Conservation (phyloP, 345 rosid genomes). For the Moricandia moricandioides region DNA sequence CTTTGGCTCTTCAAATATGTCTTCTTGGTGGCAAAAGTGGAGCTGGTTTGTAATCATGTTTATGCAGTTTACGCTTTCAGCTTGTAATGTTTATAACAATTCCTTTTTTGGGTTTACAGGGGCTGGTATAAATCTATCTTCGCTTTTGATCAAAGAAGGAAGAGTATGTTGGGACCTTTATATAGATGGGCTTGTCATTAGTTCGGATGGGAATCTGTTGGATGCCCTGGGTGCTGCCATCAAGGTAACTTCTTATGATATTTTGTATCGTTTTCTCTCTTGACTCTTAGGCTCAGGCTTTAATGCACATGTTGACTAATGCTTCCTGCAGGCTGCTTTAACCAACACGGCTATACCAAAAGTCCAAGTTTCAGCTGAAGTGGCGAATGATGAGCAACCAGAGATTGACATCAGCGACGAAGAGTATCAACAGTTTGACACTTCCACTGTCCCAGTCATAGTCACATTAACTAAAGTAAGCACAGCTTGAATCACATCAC, state of each 20-base stretch:
- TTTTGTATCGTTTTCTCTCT: background rate
- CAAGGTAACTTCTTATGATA: slow-evolving; percentile 46
- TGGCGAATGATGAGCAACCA: slow-evolving; percentile 69
- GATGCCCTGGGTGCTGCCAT: slow-evolving; percentile 79
- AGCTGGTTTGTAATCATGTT: slow-evolving; percentile 52
- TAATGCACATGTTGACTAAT: background rate
- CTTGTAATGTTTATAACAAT: slow-evolving; percentile 8
- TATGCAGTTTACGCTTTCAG: slow-evolving; percentile 2
- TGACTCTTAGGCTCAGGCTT: background rate
- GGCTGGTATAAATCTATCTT: slow-evolving; percentile 78
- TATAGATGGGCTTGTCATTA: slow-evolving; percentile 77
- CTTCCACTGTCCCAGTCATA: slow-evolving; percentile 65
- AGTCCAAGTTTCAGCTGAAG: slow-evolving; percentile 57
- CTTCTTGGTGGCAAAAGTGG: slow-evolving; percentile 92
- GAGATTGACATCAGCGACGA: slow-evolving; percentile 92
- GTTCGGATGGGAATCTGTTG: slow-evolving; percentile 84
- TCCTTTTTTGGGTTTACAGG: slow-evolving; percentile 43
- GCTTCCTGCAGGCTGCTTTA: slow-evolving; percentile 71
- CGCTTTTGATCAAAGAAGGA: slow-evolving; percentile 76
- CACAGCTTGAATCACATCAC: background rate
- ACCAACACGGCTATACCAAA: slow-evolving; percentile 88
- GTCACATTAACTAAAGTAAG: slow-evolving; percentile 78
- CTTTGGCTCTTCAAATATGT: slow-evolving; percentile 63
- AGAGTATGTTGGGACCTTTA: slow-evolving; percentile 93
- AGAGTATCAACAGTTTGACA: slow-evolving; percentile 83